Evolutionary conservation across 169 alveolate species (phyloP).

Genomic region (Plasmodium chabaudi): DNA sequence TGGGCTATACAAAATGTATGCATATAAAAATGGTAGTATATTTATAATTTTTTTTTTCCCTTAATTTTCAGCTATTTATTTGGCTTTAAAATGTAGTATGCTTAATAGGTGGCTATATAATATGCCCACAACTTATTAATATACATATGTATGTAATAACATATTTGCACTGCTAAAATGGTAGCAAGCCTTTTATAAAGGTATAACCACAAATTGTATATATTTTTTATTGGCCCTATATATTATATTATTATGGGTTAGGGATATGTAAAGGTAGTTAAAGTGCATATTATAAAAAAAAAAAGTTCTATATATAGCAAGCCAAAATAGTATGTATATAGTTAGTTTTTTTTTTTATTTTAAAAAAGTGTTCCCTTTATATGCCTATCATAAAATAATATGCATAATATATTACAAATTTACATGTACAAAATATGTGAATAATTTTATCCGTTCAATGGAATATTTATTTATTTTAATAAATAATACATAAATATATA

Average conservation of each 20-base stretch:
- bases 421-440: background rate
- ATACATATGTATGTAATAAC: background rate
- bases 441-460: background rate
- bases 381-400: background rate
- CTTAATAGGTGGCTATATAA: too few species aligned
- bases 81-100: too few species aligned
- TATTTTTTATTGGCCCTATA: background rate
- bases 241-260: background rate
- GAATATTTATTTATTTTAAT: background rate
- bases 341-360: background rate
- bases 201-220: too few species aligned
- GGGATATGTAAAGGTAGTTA: background rate
- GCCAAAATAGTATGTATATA: background rate
- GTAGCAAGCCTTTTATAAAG: too few species aligned
- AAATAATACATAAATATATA: too few species aligned
- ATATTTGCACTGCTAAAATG: background rate
- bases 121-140: too few species aligned
- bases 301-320: background rate
- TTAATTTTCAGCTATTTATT: too few species aligned
- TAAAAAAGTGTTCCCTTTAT: background rate
- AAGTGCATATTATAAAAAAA: conserved; percentile 6
- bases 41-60: too few species aligned
- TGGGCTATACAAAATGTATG: too few species aligned
- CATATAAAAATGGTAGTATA: too few species aligned
- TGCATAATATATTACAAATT: background rate